A percentile compares a stretch with the other conserved stretches of the same genome.
Conservation (phyloP, 768 basidiomycete species). For the Lactarius tabidus region DNA sequence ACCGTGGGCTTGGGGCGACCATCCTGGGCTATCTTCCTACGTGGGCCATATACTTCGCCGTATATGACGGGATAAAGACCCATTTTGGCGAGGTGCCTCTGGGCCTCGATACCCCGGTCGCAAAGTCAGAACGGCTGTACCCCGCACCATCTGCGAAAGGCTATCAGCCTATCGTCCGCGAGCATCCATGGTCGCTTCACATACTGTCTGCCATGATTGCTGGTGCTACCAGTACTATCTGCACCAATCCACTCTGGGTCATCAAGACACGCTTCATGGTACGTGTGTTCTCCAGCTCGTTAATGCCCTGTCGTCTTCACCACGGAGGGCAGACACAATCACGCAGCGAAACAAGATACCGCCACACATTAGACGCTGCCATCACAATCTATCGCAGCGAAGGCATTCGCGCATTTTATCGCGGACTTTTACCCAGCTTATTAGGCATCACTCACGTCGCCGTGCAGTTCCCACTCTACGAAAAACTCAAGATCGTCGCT, state of each 20-base stretch:
- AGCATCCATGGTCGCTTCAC: conserved; percentile 84
- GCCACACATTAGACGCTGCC: conserved; percentile 88
- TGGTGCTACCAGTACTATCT: conserved; percentile 87
- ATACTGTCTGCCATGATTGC: conserved; percentile 95
- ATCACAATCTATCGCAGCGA: conserved; percentile 86
- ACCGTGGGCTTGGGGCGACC: conserved; percentile 96
- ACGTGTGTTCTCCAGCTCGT: conserved; percentile 27
- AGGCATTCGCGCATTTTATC: conserved; percentile 86
- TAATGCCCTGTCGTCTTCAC: conserved; percentile 6
- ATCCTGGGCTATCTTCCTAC: conserved; percentile 96
- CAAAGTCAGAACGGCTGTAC: conserved; percentile 50
- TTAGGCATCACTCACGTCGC: conserved; percentile 93
- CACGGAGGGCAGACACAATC: conserved; percentile 68
- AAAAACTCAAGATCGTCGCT: conserved; percentile 81
- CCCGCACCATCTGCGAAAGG: conserved; percentile 84
- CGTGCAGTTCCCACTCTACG: conserved; percentile 96
- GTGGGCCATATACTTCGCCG: conserved; percentile 98
- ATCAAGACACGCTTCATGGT: conserved; percentile 99
- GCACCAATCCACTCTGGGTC: conserved; percentile 97
- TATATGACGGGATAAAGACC: conserved; percentile 94
- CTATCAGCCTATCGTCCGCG: conserved; percentile 74
- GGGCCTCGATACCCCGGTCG: conserved; percentile 31
- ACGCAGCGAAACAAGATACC: conserved; percentile 71
- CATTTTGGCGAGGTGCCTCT: conserved; percentile 66
- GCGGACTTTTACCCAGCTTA: conserved; percentile 88